Evolutionary conservation across 1,284 basidiomycete genomes (phyloP).

Genomic region (Pyrrhoderma lamaoense): DNA sequence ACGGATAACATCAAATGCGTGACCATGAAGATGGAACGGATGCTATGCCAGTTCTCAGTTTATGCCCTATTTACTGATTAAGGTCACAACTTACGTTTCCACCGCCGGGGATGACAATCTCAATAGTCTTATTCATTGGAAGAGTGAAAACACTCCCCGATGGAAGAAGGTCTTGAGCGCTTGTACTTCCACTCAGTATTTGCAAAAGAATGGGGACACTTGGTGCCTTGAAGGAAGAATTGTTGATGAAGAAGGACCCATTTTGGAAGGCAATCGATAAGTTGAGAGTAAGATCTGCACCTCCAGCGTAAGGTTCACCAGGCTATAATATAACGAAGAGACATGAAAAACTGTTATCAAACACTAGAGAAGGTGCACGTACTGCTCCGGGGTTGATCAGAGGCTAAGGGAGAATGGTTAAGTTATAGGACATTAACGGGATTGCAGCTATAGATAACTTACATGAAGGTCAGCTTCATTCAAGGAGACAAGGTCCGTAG

Average conservation of each 20-base stretch:
- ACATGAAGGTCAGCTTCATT: constrained; percentile 29
- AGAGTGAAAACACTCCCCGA: constrained; percentile 22
- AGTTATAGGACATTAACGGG: background rate
- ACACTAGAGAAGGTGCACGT: background rate
- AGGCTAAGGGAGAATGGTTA: constrained; percentile 17
- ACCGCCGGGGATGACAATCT: constrained; percentile 22
- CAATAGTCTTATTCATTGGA: constrained; percentile 21
- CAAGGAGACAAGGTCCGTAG: constrained; percentile 21
- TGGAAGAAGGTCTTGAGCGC: constrained; percentile 22
- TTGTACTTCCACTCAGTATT: constrained; percentile 23
- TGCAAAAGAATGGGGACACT: constrained; percentile 27
- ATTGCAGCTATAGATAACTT: background rate
- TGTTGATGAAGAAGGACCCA: constrained; percentile 6
- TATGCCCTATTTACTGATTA: constrained; percentile 22
- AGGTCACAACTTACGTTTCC: constrained; percentile 25
- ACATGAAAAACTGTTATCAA: background rate
- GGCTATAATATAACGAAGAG: constrained; percentile 16
- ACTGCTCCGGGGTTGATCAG: constrained; percentile 27
- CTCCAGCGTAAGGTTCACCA: constrained; percentile 23
- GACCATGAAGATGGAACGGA: constrained; percentile 32
- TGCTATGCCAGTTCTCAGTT: constrained; percentile 26
- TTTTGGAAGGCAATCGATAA: constrained; percentile 17
- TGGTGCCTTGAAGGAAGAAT: constrained; percentile 19
- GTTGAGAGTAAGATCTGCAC: constrained; percentile 26
- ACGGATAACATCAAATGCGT: constrained; percentile 31